Percentiles rank a stretch among this genome's conserved stretches.
These are phyloP conservation scores for Kockiozyma suomiensis DNA, from an alignment of 805 yeast genomes.

Conservation along the genomic window DNA sequence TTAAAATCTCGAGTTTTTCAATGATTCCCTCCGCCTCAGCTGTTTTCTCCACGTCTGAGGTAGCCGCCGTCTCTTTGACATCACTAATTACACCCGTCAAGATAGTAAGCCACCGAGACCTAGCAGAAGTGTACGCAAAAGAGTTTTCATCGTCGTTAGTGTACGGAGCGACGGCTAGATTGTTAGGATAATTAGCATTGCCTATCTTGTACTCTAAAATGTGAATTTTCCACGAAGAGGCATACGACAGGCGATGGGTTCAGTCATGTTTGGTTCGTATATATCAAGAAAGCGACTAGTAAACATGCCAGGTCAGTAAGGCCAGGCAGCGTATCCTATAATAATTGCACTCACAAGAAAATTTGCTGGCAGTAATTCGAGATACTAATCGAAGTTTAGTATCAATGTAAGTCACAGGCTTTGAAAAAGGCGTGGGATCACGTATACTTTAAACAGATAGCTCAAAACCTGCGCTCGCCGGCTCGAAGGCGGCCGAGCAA, in stretches of 20 bases:
- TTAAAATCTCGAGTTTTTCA: slow-evolving; percentile 13
- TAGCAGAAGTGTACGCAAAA: slow-evolving; percentile 80
- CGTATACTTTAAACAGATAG: not conserved
- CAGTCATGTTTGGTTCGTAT: not conserved
- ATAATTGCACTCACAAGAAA: not conserved
- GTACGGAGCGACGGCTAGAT: slow-evolving; percentile 45
- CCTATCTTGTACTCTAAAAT: not conserved
- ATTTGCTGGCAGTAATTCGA: too few species aligned
- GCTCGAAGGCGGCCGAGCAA: slow-evolving; percentile 4
- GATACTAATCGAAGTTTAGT: too few species aligned
- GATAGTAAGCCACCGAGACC: slow-evolving; percentile 85
- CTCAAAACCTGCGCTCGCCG: not conserved
- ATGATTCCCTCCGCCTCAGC: slow-evolving; percentile 51
- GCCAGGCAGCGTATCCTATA: not conserved
- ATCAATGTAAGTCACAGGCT: too few species aligned
- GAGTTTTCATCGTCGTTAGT: slow-evolving; percentile 70
- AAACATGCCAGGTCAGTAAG: not conserved
- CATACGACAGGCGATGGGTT: slow-evolving; percentile 14
- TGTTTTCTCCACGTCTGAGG: slow-evolving; percentile 37
- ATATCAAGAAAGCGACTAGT: not conserved
- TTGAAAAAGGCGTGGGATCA: too few species aligned
- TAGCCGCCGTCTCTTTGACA: slow-evolving; percentile 44
- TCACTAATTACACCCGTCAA: slow-evolving; percentile 69
- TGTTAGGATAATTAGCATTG: not conserved
- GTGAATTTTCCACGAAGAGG: too few species aligned